Evolutionary conservation across 768 basidiomycete genomes (phyloP), one percentile per base, ranked within the genome.

Genomic region (Pleurotus salmoneostramineus): DNA sequence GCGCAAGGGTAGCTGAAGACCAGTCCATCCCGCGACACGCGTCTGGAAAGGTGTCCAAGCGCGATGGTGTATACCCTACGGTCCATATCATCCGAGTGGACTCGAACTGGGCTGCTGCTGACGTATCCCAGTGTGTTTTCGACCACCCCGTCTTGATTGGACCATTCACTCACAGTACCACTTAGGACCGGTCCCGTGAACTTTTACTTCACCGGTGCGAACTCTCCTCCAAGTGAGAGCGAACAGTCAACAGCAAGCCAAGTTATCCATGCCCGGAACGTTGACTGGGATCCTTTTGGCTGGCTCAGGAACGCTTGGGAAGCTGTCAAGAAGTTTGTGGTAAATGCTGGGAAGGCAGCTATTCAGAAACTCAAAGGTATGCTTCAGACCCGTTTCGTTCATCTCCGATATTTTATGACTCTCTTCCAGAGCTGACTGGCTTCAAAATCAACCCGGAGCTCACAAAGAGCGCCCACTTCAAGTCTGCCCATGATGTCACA

Each of bases 131-230:
- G 52, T 55, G 27, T 42, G 36, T n/a, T 7, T 10, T 27, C 40
- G 5, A n/a, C 5, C 1, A 7, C 5, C 6, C 6, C 4, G 7
- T 7, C 6, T 14, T 7, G n/a, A 10, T 6, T 3, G 10, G 40
- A 31, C 34, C 4, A 1, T 5, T 6, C 52, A 36, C 12, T 37
- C 11, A 4, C 10, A 31, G 7, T 40, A 3, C n/a, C 2, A 12
- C 27, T 40, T 17, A 55, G 52, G 15, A 43, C 40, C 7, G 52
- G 52, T 11, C 21, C 40, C 6, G 52, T 55, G 15, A 43, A 21
- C 17, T 45, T 62, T 17, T 61, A 57, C 0, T 32, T 60, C 32
- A 17, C 62, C 7, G 61, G 62, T 10, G 60, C 60, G 40, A 63
- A 52, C 15, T 27, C 21, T 27, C 21, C 21, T 27, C 21, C 21